Base-by-base conservation (phyloP, 352 stramenopile species). In the Phytophthora boehmeriae region DNA sequence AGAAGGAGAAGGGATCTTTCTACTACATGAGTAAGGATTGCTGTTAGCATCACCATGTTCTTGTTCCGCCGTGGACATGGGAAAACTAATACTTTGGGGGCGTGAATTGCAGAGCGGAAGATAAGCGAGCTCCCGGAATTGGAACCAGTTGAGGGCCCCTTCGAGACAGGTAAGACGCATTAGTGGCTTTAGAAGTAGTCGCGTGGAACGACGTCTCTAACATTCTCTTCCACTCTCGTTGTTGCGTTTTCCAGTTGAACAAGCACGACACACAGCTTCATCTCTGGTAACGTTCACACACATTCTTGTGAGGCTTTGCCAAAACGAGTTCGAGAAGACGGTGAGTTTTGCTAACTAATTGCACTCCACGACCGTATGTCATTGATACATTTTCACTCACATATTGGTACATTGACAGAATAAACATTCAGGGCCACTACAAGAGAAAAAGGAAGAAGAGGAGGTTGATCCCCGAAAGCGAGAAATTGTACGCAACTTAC, bases 321-420 rank as follows among this genome's bases (percentile, higher is more conserved):
- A 96, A 58, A 39, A 73, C 34, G 85, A 93, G 61, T 96, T 96
- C 50, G 86, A 96, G 42, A 93, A 89, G 67, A 78, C 71, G 56
- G 81, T 88, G 71, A 23, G 59, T 20, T 36, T 38, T 22, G 36
- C 14, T 39, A 4, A 17, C 8, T 39, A 13, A 39, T 39, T 39
- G 25, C 25, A 30, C 25, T 8, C 3, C 25, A 30, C 25, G 6
- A 30, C 25, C 6, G 25, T 30, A 30, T 6, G 25, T 30, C 25
- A 6, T 30, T 30, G 25, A 20, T 19, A 19, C 34, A 43, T 43
- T 23, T 27, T 19, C 17, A 22, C 23, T 45, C 20, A 32, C 25
- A 30, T 10, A n/a, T 54, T 30, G 23, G 22, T 64, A 32, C 6
- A 30, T 46, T 51, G 22, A 42, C 38, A 87, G 64, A 89, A 83